Evolutionary conservation across 2,329 filamentous ascomycete species (phyloP), one percentile per base, ranked within the genome.

Genomic region (Dendryphion nanum): DNA sequence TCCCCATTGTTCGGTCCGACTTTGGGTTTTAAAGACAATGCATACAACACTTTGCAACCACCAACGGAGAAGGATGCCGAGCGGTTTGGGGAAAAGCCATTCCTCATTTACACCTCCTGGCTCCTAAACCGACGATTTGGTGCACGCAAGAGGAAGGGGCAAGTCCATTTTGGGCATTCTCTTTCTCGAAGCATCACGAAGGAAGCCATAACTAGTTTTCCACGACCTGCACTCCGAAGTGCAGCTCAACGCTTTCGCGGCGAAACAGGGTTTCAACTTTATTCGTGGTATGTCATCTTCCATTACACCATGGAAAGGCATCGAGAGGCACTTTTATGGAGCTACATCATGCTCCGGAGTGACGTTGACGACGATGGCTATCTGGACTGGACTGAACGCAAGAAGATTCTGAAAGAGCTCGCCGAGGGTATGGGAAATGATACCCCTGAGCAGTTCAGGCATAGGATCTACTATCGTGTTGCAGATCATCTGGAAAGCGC

Each of bases 221-320:
- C 69, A 3, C 46, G 64, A 15, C 68, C 69, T 7, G 60, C 67
- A 6, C 45, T 65, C n/a, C 53, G 57, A 18, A 68, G 68, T 34
- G 59, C 65, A 8, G 66, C 62, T 43, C 64, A 71, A 43, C 55
- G 68, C 4, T 72, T 72, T 43, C 60, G 69, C 18, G 68, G 69
- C 16, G 68, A 72, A 43, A 64, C 61, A 3, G 57, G 57, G 2
- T 71, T 67, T 40, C 68, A 72, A 51, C 57, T 71, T 2, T 71
- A 70, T 40, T 66, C 67, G 1, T 71, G 69, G 68, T 71, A 60
- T 41, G 59, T 61, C 1, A 49, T 58, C 13, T 71, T 71, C 45
- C 69, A 72, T 46, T 71, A 71, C 47, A 67, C 61, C 12, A 71
- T 71, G 35, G 68, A 72, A 47, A 49, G 69, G 17, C 68, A 70